These are phyloP conservation scores for Euphorbia schlechtendalii DNA, from an alignment of 441 rosid genomes.

Conservation along the genomic window DNA sequence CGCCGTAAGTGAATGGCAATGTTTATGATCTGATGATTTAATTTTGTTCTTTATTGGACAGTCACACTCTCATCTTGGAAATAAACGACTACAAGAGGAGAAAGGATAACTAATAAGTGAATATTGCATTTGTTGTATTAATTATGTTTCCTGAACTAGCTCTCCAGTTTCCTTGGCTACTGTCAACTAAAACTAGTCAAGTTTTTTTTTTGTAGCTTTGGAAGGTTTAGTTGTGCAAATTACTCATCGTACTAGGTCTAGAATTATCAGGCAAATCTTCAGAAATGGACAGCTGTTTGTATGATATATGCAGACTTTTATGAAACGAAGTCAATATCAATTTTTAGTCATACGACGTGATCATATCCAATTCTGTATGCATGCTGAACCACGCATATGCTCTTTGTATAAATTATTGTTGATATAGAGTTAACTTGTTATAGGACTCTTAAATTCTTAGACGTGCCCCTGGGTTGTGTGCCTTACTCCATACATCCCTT, in stretches of 20 bases:
- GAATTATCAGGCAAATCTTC: neutral
- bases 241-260: conserved; percentile 9
- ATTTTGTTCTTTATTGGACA: conserved; percentile 10
- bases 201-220: conserved; percentile 2
- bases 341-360: neutral
- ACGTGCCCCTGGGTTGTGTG: neutral
- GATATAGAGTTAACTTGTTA: neutral
- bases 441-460: neutral
- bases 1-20: conserved; percentile 64
- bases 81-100: neutral
- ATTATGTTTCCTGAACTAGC: neutral
- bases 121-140: neutral
- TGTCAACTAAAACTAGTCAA: neutral
- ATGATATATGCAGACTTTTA: neutral
- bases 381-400: neutral
- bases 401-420: neutral
- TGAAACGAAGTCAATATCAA: neutral
- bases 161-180: neutral
- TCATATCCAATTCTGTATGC: conserved; percentile 9
- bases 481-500: neutral
- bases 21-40: conserved; percentile 4
- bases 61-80: neutral
- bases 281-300: neutral
- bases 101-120: neutral
- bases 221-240: neutral